Base-by-base conservation (phyloP, 208 protist genomes). In the Leishmania lainsoni region DNA sequence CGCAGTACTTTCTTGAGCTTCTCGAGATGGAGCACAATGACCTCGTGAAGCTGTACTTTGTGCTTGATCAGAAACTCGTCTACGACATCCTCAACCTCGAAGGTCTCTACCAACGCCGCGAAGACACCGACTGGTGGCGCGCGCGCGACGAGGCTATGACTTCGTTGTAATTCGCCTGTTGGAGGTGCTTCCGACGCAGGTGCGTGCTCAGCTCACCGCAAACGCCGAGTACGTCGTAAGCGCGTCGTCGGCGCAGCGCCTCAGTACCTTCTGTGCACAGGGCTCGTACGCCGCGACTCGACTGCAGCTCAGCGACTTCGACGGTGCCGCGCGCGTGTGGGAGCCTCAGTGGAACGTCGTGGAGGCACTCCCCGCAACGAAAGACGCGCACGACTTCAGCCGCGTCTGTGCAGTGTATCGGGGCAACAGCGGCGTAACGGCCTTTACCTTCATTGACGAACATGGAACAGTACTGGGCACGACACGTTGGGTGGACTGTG, bases 281-380 rank as follows among this genome's bases (percentile, higher is more conserved):
- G 92, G 92, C 6, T 89, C 92, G 0, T 97, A 96, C 80, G 83
- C 93, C 35, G 76, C 83, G 5, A 97, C 94, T 16, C 76, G 83
- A 9, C 81, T 97, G 48, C 72, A 78, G 69, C 75, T 96, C 51
- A 88, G 90, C 42, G 85, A 83, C 76, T 97, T 89, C 76, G 83
- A 87, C 69, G 84, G 86, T 0, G 82, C 86, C 5, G 82, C 83
- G 73, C 85, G 90, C 8, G 74, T 86, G 70, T 97, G 94, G 94
- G 89, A 96, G 48, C 88, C 90, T 32, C 86, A 94, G 78, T 96
- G 92, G 92, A 97, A 97, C 84, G 78, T 95, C 20, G 92, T 96
- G 42, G 94, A 97, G 85, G 92, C 94, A 45, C 85, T 97, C n/a
- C 81, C 83, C 14, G 32, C 49, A 10, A 42, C 20, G 20, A 72